Evolutionary conservation across 345 rosid species (phyloP).

Genomic region (Brassica carinata): DNA sequence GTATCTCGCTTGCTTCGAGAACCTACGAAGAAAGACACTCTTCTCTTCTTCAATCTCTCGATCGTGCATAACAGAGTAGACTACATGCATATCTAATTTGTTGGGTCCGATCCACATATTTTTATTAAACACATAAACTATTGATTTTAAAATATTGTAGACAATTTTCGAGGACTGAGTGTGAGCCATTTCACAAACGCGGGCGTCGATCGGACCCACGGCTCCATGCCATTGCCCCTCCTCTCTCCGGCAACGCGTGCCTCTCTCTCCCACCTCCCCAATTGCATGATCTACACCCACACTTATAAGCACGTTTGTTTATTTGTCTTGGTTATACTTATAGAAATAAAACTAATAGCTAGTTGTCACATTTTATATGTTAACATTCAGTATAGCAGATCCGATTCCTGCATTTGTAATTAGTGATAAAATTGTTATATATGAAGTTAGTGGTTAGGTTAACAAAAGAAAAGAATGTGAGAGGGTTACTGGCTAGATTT

Average conservation of each 20-base stretch:
- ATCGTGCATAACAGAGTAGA: neutral
- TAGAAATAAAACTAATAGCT: neutral
- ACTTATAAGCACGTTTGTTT: slow-evolving; percentile 36
- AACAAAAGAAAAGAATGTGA: neutral
- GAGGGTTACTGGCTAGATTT: slow-evolving; percentile 4
- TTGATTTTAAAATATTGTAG: neutral
- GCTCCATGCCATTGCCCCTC: slow-evolving; percentile 72
- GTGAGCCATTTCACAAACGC: slow-evolving; percentile 24
- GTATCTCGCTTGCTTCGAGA: slow-evolving; percentile 34
- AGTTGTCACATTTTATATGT: slow-evolving; percentile 13
- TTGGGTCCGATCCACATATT: slow-evolving; percentile 7
- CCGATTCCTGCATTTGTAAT: neutral
- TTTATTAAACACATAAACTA: neutral
- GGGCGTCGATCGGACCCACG: slow-evolving; percentile 63
- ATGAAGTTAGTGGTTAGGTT: slow-evolving; percentile 10
- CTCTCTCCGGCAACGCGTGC: slow-evolving; percentile 87
- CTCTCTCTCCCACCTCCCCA: slow-evolving; percentile 30
- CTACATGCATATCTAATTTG: neutral
- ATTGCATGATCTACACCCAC: slow-evolving; percentile 25
- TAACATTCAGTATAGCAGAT: neutral
- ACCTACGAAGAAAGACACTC: slow-evolving; percentile 33
- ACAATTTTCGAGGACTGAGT: slow-evolving; percentile 42
- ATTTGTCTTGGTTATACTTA: neutral
- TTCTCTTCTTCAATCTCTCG: slow-evolving; percentile 15
- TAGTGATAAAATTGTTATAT: neutral